Evolutionary conservation across 1,284 basidiomycete species (phyloP), one percentile per base, ranked within the genome.

Genomic region (Xerocomus cyaneibrunnescens): DNA sequence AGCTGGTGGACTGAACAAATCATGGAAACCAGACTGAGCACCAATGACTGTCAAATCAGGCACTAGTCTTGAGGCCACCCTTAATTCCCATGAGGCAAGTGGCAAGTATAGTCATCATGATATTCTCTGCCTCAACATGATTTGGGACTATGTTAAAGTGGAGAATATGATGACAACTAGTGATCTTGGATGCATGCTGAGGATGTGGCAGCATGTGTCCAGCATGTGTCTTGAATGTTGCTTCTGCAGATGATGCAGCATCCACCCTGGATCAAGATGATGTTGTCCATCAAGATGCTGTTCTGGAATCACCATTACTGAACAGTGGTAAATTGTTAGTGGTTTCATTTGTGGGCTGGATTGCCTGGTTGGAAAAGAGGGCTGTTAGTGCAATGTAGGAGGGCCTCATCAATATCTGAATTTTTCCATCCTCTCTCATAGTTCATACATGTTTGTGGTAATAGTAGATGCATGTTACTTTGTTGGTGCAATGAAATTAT

Each of bases 21-120:
- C 59, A 7, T 73, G 71, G 72, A 51, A 64, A 5, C 59, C 52
- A 1, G 68, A 72, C n/a, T 71, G 66, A 64, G 51, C 73, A 3
- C 69, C 71, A 2, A 62, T 68, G 25, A 41, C 71, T 2, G 58
- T 71, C 38, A 59, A 62, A 35, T 67, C 68, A 0, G 65, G 64
- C 13, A 31, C 64, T 2, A 51, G 58, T 10, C 56, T 70, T 5
- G 58, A 61, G 2, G 51, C 38, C 1, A 17, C 58, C 16, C 59
- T 51, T 12, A 16, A 42, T 27, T 50, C 51, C 8, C 7, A 4
- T 9, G 56, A 56, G 14, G 59, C 61, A 36, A 31, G 46, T 27
- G 7, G 16, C 16, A 7, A 32, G n/a, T n/a, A n/a, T n/a, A n/a
- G n/a, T n/a, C n/a, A n/a, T n/a, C n/a, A n/a, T n/a, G n/a, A n/a